Evolutionary conservation across 805 yeast genomes (phyloP), one percentile per base, ranked within the genome.

Genomic region (Lipomyces mesembrius): DNA sequence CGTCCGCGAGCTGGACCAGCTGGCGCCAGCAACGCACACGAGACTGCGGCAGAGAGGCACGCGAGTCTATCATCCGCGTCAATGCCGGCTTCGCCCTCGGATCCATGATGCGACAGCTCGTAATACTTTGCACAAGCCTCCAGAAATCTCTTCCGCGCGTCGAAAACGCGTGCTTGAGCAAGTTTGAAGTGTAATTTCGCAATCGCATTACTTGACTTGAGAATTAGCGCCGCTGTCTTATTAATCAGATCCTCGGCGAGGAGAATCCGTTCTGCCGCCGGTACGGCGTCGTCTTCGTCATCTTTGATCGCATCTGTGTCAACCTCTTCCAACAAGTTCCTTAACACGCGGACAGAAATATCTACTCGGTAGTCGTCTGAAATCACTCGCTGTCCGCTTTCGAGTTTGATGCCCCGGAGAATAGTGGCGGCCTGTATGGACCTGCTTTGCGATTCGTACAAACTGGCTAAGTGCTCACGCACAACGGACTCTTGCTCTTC

Each of bases 1-100:
- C 76, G 72, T 9, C 74, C 62, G 12, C 78, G 61, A 17, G 67
- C 64, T 0, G 78, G 79, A 0, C 79, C 79, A 1, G 79, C 78
- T 5, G 79, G 78, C 34, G 77, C 70, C 63, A 76, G 66, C 1
- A 76, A 63, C 2, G 76, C 74, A 22, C 77, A 74, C 9, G 73
- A 68, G 3, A 75, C 68, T 2, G 78, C 78, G 8, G 73, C 73
- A n/a, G 65, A 55, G 14, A 76, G 68, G 60, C 76, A 73, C 17
- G 59, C 61, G 25, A 70, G 49, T 4, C 75, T 57, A 43, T 75
- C 78, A 1, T 67, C 73, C 3, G 66, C 74, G 37, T 72, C 77
- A 51, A 74, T 60, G n/a, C 46, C 64, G 52, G 20, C 39, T 14
- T 17, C 73, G 17, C 29, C 53, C 25, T 62, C 59, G 4, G 60